phyloP scores from a whole-genome alignment of 345 rosid genomes.

The Firmiana major region DNA sequence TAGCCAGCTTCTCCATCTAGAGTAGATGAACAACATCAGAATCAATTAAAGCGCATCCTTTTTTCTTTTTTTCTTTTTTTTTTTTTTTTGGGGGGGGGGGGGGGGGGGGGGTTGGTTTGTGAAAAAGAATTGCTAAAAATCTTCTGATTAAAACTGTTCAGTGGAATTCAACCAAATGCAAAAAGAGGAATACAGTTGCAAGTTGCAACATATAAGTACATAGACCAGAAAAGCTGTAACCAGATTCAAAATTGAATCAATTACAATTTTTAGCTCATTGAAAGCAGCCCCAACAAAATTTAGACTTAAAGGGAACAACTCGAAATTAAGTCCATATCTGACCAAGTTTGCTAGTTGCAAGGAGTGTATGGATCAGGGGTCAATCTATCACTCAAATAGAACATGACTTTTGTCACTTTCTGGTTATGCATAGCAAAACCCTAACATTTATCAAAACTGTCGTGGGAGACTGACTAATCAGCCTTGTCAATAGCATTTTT shows the following conservation, averaged over 20 bases:
- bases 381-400: background rate
- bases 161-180: too few species aligned
- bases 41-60: background rate
- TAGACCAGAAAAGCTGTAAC: background rate
- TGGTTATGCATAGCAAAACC: background rate
- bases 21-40: constrained; percentile 25
- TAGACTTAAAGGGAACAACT: background rate
- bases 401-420: background rate
- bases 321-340: background rate
- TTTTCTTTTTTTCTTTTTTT: background rate
- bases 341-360: background rate
- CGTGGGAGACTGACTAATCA: background rate
- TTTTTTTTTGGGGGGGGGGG: too few species aligned
- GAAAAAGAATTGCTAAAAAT: too few species aligned
- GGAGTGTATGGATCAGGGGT: background rate
- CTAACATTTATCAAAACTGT: background rate
- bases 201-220: background rate
- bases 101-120: too few species aligned
- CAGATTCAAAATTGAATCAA: background rate
- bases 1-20: constrained; percentile 89
- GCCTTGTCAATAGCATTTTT: background rate
- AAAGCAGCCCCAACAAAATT: background rate
- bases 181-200: background rate
- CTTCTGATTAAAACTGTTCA: too few species aligned
- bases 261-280: background rate